Base-by-base conservation (phyloP, 192 early-diverging fungal genomes). In the Kappamyces sp. region DNA sequence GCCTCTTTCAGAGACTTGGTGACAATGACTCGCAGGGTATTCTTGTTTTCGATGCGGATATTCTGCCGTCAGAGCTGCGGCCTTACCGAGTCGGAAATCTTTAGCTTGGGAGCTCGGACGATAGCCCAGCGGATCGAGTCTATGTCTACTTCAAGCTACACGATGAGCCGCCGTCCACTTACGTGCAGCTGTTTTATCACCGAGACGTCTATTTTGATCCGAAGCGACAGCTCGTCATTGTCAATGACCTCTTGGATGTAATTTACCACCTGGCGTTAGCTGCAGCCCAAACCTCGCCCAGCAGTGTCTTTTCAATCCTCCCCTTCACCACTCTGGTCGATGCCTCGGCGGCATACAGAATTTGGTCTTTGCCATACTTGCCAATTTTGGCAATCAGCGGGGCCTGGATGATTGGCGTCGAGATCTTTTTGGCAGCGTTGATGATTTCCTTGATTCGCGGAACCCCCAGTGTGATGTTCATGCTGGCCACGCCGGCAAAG, bases 401-500 rank as follows among this genome's bases (percentile, higher is more conserved):
- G 36, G 88, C 86, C 3, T 71, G 78, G 49, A 97, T 94, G 62
- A 97, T 87, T 0, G 96, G 96, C 1, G 94, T 98, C 22, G 83
- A 79, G 49, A 99, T 96, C n/a, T 80, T 84, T 66, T 97, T 96
- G 42, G 91, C 82, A 4, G 94, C 96, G 65, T 97, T 99, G 78
- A 99, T 99, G 71, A 99, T 98, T 81, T 99, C 96, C 76, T 98
- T 98, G 77, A 99, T 94, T 66, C 96, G 93, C 9, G 96, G 96
- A 46, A 99, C 96, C 81, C 96, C 96, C 66, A 96, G 85, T 2
- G 96, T 96, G 58, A 99, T 88, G 84, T 96, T 99, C 94, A 98
- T 96, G 57, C 84, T 86, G 35, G 93, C 94, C 47, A 99, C 90
- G 84, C 96, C 96, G 66, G 96, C 94, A 84, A 98, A 99, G 77